Evolutionary conservation across 169 alveolate species (phyloP).

Genomic region (Plasmodium fragile): DNA sequence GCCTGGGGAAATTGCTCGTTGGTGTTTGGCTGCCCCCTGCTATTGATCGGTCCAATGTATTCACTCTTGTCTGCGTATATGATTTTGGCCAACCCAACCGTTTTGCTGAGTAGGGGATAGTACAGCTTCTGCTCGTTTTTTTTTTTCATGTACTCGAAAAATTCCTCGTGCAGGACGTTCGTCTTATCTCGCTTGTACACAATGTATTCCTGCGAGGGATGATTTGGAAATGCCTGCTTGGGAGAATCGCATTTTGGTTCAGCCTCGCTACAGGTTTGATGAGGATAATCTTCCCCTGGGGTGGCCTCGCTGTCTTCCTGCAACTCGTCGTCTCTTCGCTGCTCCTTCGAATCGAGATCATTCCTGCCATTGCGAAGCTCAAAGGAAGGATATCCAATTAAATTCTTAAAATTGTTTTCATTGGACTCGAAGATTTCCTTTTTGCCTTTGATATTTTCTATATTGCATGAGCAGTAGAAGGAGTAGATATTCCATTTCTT

Average conservation of each 20-base stretch:
- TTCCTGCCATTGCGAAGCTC: conserved; percentile 21
- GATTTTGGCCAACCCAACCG: conserved; percentile 58
- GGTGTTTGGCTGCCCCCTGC: conserved; percentile 72
- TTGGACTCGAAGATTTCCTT: conserved; percentile 39
- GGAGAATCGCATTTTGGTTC: no score
- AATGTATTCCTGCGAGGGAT: neutral
- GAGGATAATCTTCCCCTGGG: neutral
- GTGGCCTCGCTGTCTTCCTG: neutral
- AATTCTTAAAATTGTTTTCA: conserved; percentile 30
- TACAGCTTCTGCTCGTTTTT: conserved; percentile 56
- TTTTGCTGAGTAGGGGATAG: conserved; percentile 45
- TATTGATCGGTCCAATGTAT: conserved; percentile 65
- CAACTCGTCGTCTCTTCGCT: neutral
- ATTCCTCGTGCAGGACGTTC: conserved; percentile 18
- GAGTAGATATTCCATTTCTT: conserved; percentile 74
- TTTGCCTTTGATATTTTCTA: conserved; percentile 47
- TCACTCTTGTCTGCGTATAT: conserved; percentile 77
- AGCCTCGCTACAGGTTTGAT: neutral
- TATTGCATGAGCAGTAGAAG: conserved; percentile 72
- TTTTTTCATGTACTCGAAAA: conserved; percentile 53
- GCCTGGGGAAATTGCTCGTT: conserved; percentile 68
- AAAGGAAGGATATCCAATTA: conserved; percentile 72
- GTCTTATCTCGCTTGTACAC: conserved; percentile 2
- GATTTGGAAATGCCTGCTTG: neutral
- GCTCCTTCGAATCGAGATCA: neutral